Evolutionary conservation across 75 land plant species (phyloP), one percentile per base, ranked within the genome.

Genomic region (Picea sitchensis): DNA sequence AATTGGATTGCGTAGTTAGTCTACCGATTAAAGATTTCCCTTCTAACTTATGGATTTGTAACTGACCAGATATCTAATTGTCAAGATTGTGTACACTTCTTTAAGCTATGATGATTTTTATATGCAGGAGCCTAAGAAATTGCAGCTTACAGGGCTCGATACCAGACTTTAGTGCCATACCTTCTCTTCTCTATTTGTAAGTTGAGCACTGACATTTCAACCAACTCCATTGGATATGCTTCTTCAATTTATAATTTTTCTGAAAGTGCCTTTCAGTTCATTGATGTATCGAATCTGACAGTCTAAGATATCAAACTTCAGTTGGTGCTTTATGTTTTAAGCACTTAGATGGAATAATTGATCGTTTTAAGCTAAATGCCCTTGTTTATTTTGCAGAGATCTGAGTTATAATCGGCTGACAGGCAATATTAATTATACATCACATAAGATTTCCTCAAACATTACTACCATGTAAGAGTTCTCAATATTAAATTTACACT

Each of bases 51-150:
- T 69, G 32, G 20, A 80, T 61, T 38, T 47, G 32, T 34, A n/a
- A 65, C 26, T 21, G 15, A 8, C 38, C 26, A 31, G 21, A 20
- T 59, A 12, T 15, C 17, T 51, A 73, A 14, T 23, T 9, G 58
- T 14, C 15, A 36, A 59, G 5, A 32, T 13, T 36, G 20, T 54
- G 21, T 51, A 44, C 23, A 61, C 18, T 26, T 76, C 21, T 75
- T 26, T 58, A 31, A 30, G 30, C 58, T 80, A 54, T 77, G 30
- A 3, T 62, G 47, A 47, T 65, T 58, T 76, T 32, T 8, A 18
- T 15, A 73, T 67, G 61, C 75, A 85, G 87, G 86, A 86, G 87
- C 61, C 59, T 86, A 79, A 84, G 86, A 75, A 86, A 83, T 78
- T 86, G 87, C 58, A 32, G 32, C 65, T 62, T 83, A 20, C 57